Evolutionary conservation across 2,329 filamentous ascomycete genomes (phyloP).

Genomic region (Graphilbum ipis-grandicollis): DNA sequence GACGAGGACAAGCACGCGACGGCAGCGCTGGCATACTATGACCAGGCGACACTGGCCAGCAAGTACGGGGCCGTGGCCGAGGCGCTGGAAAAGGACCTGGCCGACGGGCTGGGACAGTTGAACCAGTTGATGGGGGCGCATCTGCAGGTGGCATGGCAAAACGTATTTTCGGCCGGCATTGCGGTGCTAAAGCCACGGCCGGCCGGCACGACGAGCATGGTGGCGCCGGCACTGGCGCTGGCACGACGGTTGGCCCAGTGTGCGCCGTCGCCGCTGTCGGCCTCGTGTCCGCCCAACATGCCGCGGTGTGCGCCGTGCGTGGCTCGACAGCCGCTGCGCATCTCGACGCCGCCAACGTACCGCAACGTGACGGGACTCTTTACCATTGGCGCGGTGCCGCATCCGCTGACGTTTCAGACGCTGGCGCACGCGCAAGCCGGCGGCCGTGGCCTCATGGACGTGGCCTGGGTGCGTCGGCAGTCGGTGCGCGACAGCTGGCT

Average conservation of each 20-base stretch:
- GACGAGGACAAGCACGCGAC: conserved; percentile 34
- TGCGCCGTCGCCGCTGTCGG: conserved; percentile 51
- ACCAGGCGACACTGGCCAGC: conserved; percentile 37
- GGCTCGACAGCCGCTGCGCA: conserved; percentile 42
- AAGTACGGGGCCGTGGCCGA: conserved; percentile 53
- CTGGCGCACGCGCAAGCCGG: conserved; percentile 40
- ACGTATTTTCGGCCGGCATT: conserved; percentile 58
- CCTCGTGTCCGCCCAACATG: conserved; percentile 70
- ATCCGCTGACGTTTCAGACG: conserved; percentile 69
- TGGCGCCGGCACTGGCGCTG: conserved; percentile 52
- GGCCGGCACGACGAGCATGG: conserved; percentile 54
- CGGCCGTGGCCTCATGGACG: conserved; percentile 27
- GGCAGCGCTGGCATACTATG: conserved; percentile 63
- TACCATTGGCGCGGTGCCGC: conserved; percentile 74
- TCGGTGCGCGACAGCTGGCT: conserved; percentile 69
- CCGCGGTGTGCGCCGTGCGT: conserved; percentile 60
- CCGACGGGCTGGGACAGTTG: conserved; percentile 46
- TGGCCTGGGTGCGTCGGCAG: conserved; percentile 47
- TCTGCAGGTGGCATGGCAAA: conserved; percentile 73
- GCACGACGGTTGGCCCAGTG: conserved; percentile 64
- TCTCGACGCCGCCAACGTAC: conserved; percentile 50
- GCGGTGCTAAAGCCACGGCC: conserved; percentile 66
- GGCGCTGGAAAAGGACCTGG: conserved; percentile 36
- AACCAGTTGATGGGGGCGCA: conserved; percentile 68
- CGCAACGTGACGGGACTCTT: conserved; percentile 57